Conservation (phyloP, 495 filamentous ascomycete genomes). For the Pseudoneurospora amorphoporcata region DNA sequence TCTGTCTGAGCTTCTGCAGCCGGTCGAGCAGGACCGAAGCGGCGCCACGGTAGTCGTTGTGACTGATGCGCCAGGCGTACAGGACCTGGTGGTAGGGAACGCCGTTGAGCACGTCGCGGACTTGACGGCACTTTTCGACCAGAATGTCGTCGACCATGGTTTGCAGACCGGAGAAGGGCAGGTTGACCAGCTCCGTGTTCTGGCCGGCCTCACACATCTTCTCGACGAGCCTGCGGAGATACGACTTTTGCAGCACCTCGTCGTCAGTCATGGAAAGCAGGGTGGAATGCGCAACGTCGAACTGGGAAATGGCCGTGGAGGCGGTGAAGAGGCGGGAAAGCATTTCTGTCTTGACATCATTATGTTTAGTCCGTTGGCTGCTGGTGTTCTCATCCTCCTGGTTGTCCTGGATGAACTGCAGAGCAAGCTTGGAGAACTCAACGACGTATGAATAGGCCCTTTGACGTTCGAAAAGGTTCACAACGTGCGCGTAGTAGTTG, state of each 20-base stretch:
- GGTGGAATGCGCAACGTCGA: slow-evolving; percentile 72
- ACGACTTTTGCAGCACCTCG: slow-evolving; percentile 51
- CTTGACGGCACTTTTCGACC: slow-evolving; percentile 47
- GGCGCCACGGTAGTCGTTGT: slow-evolving; percentile 78
- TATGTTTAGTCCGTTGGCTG: background rate
- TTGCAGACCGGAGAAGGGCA: slow-evolving; percentile 69
- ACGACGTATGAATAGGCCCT: slow-evolving; percentile 67
- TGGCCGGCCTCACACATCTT: slow-evolving; percentile 59
- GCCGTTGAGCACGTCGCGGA: slow-evolving; percentile 44
- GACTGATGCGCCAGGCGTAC: slow-evolving; percentile 78
- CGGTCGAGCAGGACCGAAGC: slow-evolving; percentile 65
- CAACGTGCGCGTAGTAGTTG: slow-evolving; percentile 78
- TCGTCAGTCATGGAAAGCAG: slow-evolving; percentile 57
- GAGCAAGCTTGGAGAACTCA: slow-evolving; percentile 71
- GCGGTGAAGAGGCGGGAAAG: slow-evolving; percentile 76
- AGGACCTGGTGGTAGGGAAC: slow-evolving; percentile 71
- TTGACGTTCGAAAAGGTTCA: slow-evolving; percentile 66
- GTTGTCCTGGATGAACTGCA: slow-evolving; percentile 47
- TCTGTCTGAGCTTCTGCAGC: slow-evolving; percentile 37
- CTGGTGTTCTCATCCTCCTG: slow-evolving; percentile 27
- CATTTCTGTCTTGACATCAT: slow-evolving; percentile 48
- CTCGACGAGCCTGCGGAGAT: slow-evolving; percentile 55
- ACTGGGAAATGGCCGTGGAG: slow-evolving; percentile 62
- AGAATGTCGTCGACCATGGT: slow-evolving; percentile 70
- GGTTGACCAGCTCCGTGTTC: slow-evolving; percentile 55